Evolutionary conservation across 2,329 filamentous ascomycete genomes (phyloP).

Genomic region (Fusarium penzigii): DNA sequence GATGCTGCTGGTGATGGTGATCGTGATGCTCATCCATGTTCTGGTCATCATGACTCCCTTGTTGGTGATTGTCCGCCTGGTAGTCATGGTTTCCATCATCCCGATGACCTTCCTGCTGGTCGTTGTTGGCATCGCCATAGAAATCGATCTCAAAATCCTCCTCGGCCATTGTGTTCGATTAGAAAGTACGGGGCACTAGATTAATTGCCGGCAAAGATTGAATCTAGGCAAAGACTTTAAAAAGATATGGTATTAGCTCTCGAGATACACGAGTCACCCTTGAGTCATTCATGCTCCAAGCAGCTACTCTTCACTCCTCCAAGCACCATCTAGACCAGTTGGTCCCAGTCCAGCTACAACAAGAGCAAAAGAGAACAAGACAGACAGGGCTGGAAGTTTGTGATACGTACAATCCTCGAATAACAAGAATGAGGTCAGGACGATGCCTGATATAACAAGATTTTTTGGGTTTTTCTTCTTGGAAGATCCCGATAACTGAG

Average conservation of each 20-base stretch:
- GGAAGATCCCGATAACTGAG: conserved; percentile 42
- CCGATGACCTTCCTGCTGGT: conserved; percentile 42
- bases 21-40: conserved; percentile 44
- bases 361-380: conserved; percentile 27
- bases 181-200: conserved; percentile 13
- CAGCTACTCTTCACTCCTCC: conserved; percentile 27
- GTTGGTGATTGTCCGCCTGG: conserved; percentile 30
- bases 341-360: conserved; percentile 4
- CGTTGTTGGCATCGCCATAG: conserved; percentile 61
- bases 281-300: conserved; percentile 25
- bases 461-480: conserved; percentile 8
- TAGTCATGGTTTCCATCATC: conserved; percentile 29
- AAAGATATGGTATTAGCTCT: conserved; percentile 30
- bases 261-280: conserved; percentile 29
- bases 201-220: conserved; percentile 12
- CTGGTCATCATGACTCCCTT: conserved; percentile 38
- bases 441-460: conserved; percentile 22
- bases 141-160: conserved; percentile 74
- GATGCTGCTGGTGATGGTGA: conserved; percentile 35
- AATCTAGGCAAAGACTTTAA: conserved; percentile 9
- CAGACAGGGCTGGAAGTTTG: conserved; percentile 42
- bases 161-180: conserved; percentile 57
- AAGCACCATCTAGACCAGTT: conserved; percentile 9
- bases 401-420: conserved; percentile 57
- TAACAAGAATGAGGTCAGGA: conserved; percentile 23